Evolutionary conservation across 306 rosid genomes (phyloP).

Genomic region (Cucumis cinereus): DNA sequence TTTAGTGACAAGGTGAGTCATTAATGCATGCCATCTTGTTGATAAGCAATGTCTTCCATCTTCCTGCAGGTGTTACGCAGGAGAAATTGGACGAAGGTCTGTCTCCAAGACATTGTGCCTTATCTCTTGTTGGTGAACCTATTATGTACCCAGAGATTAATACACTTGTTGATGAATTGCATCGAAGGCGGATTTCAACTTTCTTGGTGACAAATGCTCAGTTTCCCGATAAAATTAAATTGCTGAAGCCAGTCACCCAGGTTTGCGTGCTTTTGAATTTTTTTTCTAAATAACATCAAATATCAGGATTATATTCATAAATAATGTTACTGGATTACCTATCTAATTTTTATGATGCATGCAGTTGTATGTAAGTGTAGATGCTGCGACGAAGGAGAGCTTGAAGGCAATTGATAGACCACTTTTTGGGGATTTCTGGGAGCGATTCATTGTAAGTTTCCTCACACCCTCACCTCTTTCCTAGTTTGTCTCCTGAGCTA

Average conservation of each 20-base stretch:
- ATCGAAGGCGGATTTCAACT: conserved; percentile 71
- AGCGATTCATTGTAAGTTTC: conserved; percentile 70
- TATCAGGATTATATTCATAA: conserved; percentile 4
- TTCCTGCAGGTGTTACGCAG: conserved; percentile 62
- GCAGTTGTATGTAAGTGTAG: conserved; percentile 96
- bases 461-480: background rate
- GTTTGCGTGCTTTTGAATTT: conserved; percentile 19
- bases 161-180: conserved; percentile 78
- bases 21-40: background rate
- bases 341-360: conserved; percentile 17
- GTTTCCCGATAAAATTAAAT: conserved; percentile 81
- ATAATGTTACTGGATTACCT: background rate
- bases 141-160: conserved; percentile 98
- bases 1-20: background rate
- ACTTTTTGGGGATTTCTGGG: conserved; percentile 98
- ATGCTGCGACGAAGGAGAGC: conserved; percentile 90
- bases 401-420: conserved; percentile 97
- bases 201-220: conserved; percentile 96
- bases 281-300: background rate
- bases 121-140: conserved; percentile 98
- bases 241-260: conserved; percentile 73
- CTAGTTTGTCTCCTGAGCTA: background rate
- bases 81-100: conserved; percentile 87
- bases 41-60: conserved; percentile 8
- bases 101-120: conserved; percentile 88